Evolutionary conservation across 441 rosid species (phyloP).

Genomic region (Pelargonium citronellum): DNA sequence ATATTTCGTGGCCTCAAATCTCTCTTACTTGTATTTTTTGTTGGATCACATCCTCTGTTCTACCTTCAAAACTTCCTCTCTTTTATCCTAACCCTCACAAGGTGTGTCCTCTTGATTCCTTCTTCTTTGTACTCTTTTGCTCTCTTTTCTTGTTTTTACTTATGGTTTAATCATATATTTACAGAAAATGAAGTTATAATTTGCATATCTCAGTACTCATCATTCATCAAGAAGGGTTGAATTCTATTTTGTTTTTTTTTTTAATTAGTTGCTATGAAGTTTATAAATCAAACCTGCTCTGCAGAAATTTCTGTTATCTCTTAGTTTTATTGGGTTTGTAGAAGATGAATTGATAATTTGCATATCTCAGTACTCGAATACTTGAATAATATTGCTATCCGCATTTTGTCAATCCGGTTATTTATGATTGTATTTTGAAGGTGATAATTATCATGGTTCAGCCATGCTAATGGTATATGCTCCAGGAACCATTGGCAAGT

Average conservation of each 20-base stretch:
- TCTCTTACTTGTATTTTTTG: too few species aligned
- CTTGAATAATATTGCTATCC: too few species aligned
- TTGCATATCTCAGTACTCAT: too few species aligned
- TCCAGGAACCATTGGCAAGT: slow-evolving; percentile 38
- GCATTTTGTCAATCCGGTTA: too few species aligned
- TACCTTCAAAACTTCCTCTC: neutral
- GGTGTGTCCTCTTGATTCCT: neutral
- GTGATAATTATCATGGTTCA: slow-evolving; percentile 40
- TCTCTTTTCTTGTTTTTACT: neutral
- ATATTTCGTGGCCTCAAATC: neutral
- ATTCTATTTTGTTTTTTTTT: neutral
- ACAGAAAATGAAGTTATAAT: too few species aligned
- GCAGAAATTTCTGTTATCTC: neutral
- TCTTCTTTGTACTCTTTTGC: neutral
- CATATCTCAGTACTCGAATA: too few species aligned
- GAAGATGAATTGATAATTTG: neutral
- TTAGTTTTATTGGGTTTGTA: neutral
- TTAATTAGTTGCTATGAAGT: neutral
- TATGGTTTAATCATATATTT: neutral
- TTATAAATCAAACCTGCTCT: too few species aligned
- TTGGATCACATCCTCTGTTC: neutral
- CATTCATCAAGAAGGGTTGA: too few species aligned
- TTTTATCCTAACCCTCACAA: neutral
- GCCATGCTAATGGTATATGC: slow-evolving; percentile 47
- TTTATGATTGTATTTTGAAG: slow-evolving; percentile 32